These are phyloP conservation scores for Tuctoria greenei DNA, from an alignment of 176 grass and related monocot species.

Conservation along the genomic window DNA sequence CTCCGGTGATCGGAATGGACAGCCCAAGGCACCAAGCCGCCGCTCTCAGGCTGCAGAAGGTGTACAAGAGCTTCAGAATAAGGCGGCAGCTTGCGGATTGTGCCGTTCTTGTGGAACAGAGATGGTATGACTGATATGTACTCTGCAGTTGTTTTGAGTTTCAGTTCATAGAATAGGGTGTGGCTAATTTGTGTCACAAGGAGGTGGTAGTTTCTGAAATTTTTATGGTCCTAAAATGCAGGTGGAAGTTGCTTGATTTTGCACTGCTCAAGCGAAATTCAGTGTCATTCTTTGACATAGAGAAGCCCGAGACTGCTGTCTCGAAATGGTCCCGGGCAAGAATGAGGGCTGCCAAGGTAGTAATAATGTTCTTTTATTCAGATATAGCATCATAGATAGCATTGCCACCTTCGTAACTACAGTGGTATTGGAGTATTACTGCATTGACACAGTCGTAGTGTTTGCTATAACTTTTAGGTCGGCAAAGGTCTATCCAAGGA, in stretches of 20 bases:
- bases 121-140: constrained; percentile 47
- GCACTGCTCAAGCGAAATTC: constrained; percentile 76
- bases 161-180: neutral
- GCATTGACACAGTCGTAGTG: constrained; percentile 15
- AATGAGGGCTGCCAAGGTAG: constrained; percentile 70
- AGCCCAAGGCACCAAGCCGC: constrained; percentile 62
- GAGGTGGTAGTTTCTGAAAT: neutral
- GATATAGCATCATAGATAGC: neutral
- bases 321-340: constrained; percentile 77
- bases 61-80: constrained; percentile 85
- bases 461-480: constrained; percentile 54
- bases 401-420: constrained; percentile 1
- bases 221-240: constrained; percentile 26
- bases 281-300: constrained; percentile 76
- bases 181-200: neutral
- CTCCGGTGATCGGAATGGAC: constrained; percentile 10
- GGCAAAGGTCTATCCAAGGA: constrained; percentile 84
- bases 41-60: constrained; percentile 77
- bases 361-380: constrained; percentile 20
- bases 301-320: constrained; percentile 61
- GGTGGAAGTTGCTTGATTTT: constrained; percentile 92
- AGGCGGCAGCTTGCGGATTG: constrained; percentile 82
- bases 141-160: neutral
- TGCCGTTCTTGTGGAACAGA: constrained; percentile 72
- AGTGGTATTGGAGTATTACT: constrained; percentile 7